Evolutionary conservation across 352 stramenopile species (phyloP), one percentile per base, ranked within the genome.

Genomic region (Plasmopara halstedii): DNA sequence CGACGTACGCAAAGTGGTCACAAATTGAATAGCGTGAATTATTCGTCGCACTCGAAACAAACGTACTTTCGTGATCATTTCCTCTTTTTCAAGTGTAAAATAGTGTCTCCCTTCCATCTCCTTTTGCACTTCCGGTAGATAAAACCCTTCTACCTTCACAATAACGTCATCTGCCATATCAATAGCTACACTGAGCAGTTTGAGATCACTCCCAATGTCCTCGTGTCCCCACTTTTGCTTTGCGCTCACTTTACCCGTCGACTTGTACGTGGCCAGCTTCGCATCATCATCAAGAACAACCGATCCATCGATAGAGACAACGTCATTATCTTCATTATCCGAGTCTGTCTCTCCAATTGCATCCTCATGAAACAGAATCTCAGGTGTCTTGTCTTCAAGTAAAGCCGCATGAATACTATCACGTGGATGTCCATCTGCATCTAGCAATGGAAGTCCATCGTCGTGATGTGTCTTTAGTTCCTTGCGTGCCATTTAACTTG

Each of bases 351-450:
- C 56, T 27, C 35, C 56, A 42, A 64, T 61, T 6, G 56, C 56
- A 36, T 64, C 56, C 47, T 64, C 56, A 39, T 61, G 50, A 39
- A 64, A 64, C 6, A 64, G 46, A 32, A 64, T 61, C 41, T 64
- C 56, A n/a, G 56, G 56, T 18, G 46, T 61, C 42, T 50, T 56
- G 45, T 64, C 56, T 41, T 64, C 56, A 15, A 64, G 42, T 29
- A 64, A 46, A 21, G 56, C 56, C 11, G 35, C 42, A 26, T 56
- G 46, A 19, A 56, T 48, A 11, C 50, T 53, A 32, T 56, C 56
- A 2, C 42, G 42, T 0, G 42, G 21, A 14, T 34, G n/a, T 34
- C 23, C 13, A 7, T 44, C 38, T 10, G 35, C 45, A 34, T 56
- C 56, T 14, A 64, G 22, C 3, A 64, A 32, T 13, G 56, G 56